These are phyloP conservation scores for Amanita exitialis DNA, from an alignment of 768 basidiomycete species.

Conservation along the genomic window DNA sequence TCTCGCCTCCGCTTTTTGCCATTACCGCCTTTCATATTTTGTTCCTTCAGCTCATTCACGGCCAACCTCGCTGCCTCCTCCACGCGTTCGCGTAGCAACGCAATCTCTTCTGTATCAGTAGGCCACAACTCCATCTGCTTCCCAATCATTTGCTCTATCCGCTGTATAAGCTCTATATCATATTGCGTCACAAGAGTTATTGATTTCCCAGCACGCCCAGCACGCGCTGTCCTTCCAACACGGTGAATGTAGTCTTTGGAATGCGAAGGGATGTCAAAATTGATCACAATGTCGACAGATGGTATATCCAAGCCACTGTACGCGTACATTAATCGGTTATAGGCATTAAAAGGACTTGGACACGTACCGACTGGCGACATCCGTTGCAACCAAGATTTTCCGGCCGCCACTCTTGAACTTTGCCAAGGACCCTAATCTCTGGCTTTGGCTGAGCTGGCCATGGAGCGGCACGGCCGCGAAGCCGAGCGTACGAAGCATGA, in stretches of 20 bases:
- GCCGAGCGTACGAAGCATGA: conserved; percentile 82
- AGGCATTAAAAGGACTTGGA: background rate
- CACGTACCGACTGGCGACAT: conserved; percentile 83
- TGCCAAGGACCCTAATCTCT: conserved; percentile 82
- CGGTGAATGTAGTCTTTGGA: conserved; percentile 99
- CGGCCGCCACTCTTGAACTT: conserved; percentile 96
- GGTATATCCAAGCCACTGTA: conserved; percentile 89
- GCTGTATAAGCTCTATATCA: conserved; percentile 91
- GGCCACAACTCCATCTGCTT: conserved; percentile 90
- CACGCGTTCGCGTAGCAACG: conserved; percentile 79
- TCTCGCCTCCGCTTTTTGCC: conserved; percentile 35
- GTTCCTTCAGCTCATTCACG: conserved; percentile 74
- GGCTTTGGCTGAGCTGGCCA: conserved; percentile 89
- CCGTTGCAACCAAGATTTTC: conserved; percentile 88
- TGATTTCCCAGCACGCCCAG: conserved; percentile 93
- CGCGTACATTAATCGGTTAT: background rate
- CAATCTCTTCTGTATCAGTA: conserved; percentile 82
- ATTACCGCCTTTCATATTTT: conserved; percentile 35
- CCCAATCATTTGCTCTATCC: conserved; percentile 86
- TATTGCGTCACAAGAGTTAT: conserved; percentile 99
- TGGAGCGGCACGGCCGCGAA: conserved; percentile 95
- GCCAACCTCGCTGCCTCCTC: conserved; percentile 78
- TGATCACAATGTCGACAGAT: conserved; percentile 92
- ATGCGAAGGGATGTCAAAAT: conserved; percentile 95
- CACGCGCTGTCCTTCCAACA: conserved; percentile 94